A percentile compares a stretch with the other conserved stretches of the same genome.
Evolutionary conservation across 2,329 filamentous ascomycete species (phyloP).

Genomic region (Colletotrichum caudatum): DNA sequence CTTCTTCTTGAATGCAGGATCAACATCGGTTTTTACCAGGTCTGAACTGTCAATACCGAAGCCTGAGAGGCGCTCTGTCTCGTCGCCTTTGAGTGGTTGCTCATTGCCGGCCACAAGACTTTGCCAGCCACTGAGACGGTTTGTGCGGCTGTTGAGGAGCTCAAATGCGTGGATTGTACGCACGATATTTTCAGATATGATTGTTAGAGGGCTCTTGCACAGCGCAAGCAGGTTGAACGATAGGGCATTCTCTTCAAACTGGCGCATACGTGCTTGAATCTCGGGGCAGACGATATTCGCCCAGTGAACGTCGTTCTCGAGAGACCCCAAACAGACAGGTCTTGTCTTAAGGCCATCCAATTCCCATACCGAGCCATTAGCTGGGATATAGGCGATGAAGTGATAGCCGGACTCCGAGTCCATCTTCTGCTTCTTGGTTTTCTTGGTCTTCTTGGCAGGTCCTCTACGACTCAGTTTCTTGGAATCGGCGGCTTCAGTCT

Average conservation of each 20-base stretch:
- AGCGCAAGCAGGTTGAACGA: slow-evolving; percentile 85
- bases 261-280: slow-evolving; percentile 75
- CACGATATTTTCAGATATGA: slow-evolving; percentile 61
- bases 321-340: slow-evolving; percentile 71
- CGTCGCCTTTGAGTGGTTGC: slow-evolving; percentile 44
- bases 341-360: slow-evolving; percentile 85
- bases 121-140: slow-evolving; percentile 41
- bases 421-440: slow-evolving; percentile 54
- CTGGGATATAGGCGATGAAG: slow-evolving; percentile 89
- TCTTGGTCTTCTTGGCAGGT: slow-evolving; percentile 54
- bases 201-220: slow-evolving; percentile 72
- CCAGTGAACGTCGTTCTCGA: slow-evolving; percentile 68
- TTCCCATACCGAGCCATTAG: slow-evolving; percentile 82
- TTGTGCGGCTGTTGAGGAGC: slow-evolving; percentile 55
- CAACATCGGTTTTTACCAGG: slow-evolving; percentile 44
- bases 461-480: slow-evolving; percentile 53
- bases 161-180: slow-evolving; percentile 55
- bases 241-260: slow-evolving; percentile 73
- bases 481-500: slow-evolving; percentile 64
- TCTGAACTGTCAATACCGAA: slow-evolving; percentile 48
- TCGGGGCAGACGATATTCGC: slow-evolving; percentile 71
- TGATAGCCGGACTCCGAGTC: slow-evolving; percentile 78
- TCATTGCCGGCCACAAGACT: slow-evolving; percentile 24
- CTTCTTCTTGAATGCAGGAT: slow-evolving; percentile 24
- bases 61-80: slow-evolving; percentile 46